Base-by-base conservation (phyloP, 768 basidiomycete genomes). In the Thelephora ganbajun region DNA sequence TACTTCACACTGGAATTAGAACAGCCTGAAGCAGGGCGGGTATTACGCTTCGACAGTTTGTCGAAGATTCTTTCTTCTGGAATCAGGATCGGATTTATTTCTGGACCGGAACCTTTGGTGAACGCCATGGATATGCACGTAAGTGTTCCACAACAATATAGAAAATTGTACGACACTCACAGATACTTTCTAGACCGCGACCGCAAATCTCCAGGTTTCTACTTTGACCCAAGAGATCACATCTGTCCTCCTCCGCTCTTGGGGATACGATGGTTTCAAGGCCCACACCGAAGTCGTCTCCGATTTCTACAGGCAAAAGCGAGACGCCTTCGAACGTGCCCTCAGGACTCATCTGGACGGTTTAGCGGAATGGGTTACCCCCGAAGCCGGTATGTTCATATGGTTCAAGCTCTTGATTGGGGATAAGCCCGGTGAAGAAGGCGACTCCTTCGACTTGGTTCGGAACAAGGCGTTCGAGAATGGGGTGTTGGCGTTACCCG, bases 401-500 rank as follows among this genome's bases (percentile, higher is more conserved):
- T 93, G 88, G 85, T 86, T 86, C 66, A 84, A 81, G 60, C 70
- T 87, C 44, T 64, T 75, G 20, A 60, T 80, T 41, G 26, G 5
- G 26, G 76, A 71, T n/a, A 82, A 92, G 5, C 50, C 51, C 19
- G 43, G 37, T 6, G 53, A 46, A 6, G 59, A 61, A 43, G 55
- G 57, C 26, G 59, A 62, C 61, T 87, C 87, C 2, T 76, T 75
- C 54, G 66, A 67, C 16, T 55, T 93, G 45, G 86, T 96, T 53
- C 69, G 73, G 50, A 80, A 74, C 3, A 80, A 79, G 49, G 90
- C 91, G 4, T 73, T 85, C 50, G 77, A 81, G 53, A 75, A 76
- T 30, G 91, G 91, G 16, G 86, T 97, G 2, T 74, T 97, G 11
- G 90, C 87, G 6, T 73, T 97, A 18, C 92, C 92, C 1, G 92